Evolutionary conservation across 1,284 basidiomycete species (phyloP).

Genomic region (Exsudoporus floridanus): DNA sequence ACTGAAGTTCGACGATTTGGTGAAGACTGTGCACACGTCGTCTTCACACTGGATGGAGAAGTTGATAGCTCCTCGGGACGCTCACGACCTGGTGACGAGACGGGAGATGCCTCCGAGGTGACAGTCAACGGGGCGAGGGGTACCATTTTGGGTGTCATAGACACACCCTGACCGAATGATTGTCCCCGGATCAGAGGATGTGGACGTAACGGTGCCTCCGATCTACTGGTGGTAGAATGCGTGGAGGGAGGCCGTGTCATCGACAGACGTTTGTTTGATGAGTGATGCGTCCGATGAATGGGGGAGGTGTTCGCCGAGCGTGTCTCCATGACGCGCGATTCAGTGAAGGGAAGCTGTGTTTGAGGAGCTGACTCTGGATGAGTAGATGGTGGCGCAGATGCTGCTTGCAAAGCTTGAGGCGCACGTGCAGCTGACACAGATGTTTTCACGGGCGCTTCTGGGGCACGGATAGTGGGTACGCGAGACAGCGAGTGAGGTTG

Average conservation of each 20-base stretch:
- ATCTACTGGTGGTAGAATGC: conserved; percentile 50
- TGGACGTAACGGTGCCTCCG: conserved; percentile 49
- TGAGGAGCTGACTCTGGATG: conserved; percentile 12
- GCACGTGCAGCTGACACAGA: conserved; percentile 26
- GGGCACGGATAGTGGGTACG: conserved; percentile 36
- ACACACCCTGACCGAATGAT: conserved; percentile 49
- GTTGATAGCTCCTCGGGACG: conserved; percentile 25
- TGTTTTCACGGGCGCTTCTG: conserved; percentile 27
- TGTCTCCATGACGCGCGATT: conserved; percentile 30
- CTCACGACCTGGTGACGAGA: conserved; percentile 39
- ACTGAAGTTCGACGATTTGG: conserved; percentile 57
- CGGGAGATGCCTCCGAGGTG: conserved; percentile 50
- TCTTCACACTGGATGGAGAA: conserved; percentile 42
- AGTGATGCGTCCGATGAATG: conserved; percentile 32
- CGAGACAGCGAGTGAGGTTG: conserved; percentile 35
- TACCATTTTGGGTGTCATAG: conserved; percentile 45
- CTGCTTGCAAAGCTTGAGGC: conserved; percentile 19
- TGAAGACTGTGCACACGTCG: conserved; percentile 26
- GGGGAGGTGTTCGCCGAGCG: conserved; percentile 47
- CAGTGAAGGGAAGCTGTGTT: conserved; percentile 23
- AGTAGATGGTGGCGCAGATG: conserved; percentile 14
- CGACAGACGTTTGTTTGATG: conserved; percentile 36
- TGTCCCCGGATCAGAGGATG: conserved; percentile 75
- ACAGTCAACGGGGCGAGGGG: conserved; percentile 65
- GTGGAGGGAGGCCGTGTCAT: conserved; percentile 62